A percentile compares a stretch with the other conserved stretches of the same genome.
These are phyloP conservation scores for Podospora sp. DNA, from an alignment of 495 filamentous ascomycete species.

Conservation along the genomic window DNA sequence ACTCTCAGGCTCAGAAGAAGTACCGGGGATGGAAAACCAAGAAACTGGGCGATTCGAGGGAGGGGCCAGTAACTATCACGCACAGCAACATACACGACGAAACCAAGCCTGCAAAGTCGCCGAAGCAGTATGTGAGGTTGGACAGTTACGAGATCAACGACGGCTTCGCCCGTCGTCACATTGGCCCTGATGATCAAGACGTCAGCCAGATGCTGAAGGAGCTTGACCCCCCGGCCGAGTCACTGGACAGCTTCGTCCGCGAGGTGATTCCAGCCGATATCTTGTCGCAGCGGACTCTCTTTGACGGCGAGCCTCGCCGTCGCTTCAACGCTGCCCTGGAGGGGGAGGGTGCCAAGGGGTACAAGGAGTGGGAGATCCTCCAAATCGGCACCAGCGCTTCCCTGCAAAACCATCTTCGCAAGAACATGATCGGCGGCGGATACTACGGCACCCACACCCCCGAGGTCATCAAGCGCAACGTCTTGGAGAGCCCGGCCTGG, in stretches of 20 bases:
- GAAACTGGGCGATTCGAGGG: neutral
- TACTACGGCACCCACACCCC: constrained; percentile 87
- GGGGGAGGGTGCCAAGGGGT: constrained; percentile 24
- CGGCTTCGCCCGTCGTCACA: constrained; percentile 86
- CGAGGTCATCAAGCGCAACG: constrained; percentile 91
- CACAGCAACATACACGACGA: neutral
- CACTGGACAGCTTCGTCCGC: constrained; percentile 83
- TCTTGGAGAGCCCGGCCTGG: constrained; percentile 94
- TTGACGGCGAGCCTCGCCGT: constrained; percentile 21
- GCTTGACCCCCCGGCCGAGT: constrained; percentile 72
- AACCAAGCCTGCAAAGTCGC: no score
- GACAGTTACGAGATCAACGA: constrained; percentile 39
- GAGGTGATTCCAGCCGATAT: constrained; percentile 86
- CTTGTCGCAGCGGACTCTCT: constrained; percentile 61
- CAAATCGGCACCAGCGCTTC: constrained; percentile 61
- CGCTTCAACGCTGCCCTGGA: constrained; percentile 25
- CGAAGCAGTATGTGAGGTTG: constrained; percentile 16
- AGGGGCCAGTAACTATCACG: neutral
- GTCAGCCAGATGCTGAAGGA: constrained; percentile 78
- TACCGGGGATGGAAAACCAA: no score
- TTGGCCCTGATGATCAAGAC: constrained; percentile 79
- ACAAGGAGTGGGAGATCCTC: constrained; percentile 43
- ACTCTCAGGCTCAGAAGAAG: neutral
- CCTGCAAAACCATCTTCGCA: constrained; percentile 60
- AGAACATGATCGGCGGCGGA: constrained; percentile 81